Percentiles rank a stretch among this genome's conserved stretches.
These are phyloP conservation scores for Ceratobasidium sp. DNA, from an alignment of 1,284 basidiomycete genomes.

Conservation along the genomic window DNA sequence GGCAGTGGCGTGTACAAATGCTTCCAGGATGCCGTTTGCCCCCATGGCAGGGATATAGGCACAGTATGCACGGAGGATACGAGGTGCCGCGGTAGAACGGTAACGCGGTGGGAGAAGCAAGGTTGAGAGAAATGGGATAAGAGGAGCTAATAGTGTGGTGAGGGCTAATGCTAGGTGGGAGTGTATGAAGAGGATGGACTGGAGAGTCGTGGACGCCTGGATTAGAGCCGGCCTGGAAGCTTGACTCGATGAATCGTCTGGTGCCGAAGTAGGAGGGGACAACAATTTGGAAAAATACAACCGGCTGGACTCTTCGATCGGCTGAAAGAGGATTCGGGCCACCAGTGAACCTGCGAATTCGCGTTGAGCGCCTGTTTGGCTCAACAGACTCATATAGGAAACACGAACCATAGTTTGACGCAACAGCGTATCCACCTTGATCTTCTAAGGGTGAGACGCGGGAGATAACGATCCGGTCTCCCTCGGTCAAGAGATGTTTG, in stretches of 20 bases:
- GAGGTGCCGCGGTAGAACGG: conserved; percentile 76
- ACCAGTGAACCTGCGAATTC: conserved; percentile 81
- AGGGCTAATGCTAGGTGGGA: conserved; percentile 78
- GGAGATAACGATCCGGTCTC: conserved; percentile 91
- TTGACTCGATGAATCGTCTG: background rate
- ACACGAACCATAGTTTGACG: conserved; percentile 89
- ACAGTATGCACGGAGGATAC: conserved; percentile 80
- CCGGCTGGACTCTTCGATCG: conserved; percentile 90
- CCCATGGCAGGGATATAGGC: conserved; percentile 89
- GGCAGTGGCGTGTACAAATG: conserved; percentile 87
- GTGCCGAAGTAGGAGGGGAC: conserved; percentile 50
- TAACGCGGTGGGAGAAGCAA: conserved; percentile 82
- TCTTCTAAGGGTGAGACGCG: conserved; percentile 85
- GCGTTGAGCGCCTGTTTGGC: conserved; percentile 27
- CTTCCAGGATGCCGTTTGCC: conserved; percentile 90
- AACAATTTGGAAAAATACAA: conserved; percentile 87
- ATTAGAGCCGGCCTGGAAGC: conserved; percentile 42
- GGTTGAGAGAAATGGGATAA: conserved; percentile 76
- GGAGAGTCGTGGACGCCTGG: conserved; percentile 54
- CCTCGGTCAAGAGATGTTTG: conserved; percentile 96
- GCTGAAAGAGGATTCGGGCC: conserved; percentile 92
- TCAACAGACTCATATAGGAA: background rate
- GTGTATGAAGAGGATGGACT: conserved; percentile 77
- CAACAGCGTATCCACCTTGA: conserved; percentile 94
- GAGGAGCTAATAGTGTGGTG: conserved; percentile 79